Percentiles rank a stretch among this genome's conserved stretches.
Conservation (phyloP, 768 basidiomycete genomes). For the Paxillus ammoniavirescens region DNA sequence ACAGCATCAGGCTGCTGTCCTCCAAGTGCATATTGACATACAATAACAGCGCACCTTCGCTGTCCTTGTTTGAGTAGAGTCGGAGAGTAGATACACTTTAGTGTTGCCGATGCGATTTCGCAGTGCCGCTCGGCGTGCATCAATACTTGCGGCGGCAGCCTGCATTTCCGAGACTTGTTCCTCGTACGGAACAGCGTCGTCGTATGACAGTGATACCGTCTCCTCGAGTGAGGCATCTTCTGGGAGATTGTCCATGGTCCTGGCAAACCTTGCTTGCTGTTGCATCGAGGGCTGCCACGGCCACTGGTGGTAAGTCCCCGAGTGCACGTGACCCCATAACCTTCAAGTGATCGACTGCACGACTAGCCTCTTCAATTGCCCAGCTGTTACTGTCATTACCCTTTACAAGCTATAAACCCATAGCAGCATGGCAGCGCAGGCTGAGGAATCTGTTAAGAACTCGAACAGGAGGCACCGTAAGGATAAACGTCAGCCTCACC, state of each 20-base stretch:
- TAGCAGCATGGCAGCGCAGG: constrained; percentile 20
- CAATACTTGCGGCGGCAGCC: constrained; percentile 31
- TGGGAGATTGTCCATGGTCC: constrained; percentile 49
- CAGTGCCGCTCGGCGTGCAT: constrained; percentile 33
- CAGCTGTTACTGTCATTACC: too few species aligned
- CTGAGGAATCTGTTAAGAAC: constrained; percentile 46
- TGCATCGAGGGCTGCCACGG: not conserved
- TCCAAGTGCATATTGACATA: constrained; percentile 34
- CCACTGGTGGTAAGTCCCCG: too few species aligned
- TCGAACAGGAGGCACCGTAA: constrained; percentile 92
- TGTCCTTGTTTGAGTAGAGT: constrained; percentile 54
- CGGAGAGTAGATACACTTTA: constrained; percentile 78
- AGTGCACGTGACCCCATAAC: constrained; percentile 17
- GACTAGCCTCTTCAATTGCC: too few species aligned
- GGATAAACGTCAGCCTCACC: constrained; percentile 78
- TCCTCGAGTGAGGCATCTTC: constrained; percentile 35
- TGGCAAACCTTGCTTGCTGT: not conserved
- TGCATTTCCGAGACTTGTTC: constrained; percentile 43
- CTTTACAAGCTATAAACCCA: not conserved
- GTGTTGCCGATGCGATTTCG: constrained; percentile 68
- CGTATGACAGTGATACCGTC: constrained; percentile 45
- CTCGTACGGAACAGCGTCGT: constrained; percentile 55
- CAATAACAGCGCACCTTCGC: constrained; percentile 70
- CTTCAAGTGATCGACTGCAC: not conserved
- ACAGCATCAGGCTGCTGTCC: constrained; percentile 46